Evolutionary conservation across 2,329 filamentous ascomycete species (phyloP), one percentile per base, ranked within the genome.

Genomic region (Aschersonia sp.): DNA sequence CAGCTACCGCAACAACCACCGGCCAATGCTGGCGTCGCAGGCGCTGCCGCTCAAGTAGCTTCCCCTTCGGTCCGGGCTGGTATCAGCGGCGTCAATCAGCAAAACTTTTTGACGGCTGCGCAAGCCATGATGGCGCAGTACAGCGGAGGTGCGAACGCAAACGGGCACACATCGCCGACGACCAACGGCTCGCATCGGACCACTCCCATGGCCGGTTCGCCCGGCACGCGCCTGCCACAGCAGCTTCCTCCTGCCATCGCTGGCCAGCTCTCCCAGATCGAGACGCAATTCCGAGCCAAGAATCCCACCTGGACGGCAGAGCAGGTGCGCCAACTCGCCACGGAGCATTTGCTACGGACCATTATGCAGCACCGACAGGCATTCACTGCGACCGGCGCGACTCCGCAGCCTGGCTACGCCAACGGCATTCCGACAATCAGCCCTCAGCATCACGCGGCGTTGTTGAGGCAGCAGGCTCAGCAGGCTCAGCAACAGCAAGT

Each of bases 401-500:
- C 66, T 5, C 66, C 66, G 6, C 70, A 74, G 51, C 62, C 71
- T 11, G 67, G 68, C 2, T 67, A 74, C 47, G 65, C 71, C 12
- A 74, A 70, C 45, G 68, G 70, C 14, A 66, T 74, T 1, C 65
- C 66, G 14, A 71, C 71, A 0, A 66, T 68, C 1, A 75, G 72
- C 48, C 76, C 76, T 31, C 74, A 79, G 41, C 76, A 79, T 51
- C 79, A 79, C 55, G 76, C 76, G 1, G 74, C 76, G 48, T 62
- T 79, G 35, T 67, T 79, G 7, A 63, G 76, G 43, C 73, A 76
- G 40, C 76, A 53, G 30, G 52, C 54, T 14, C 57, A 55, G 11
- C 49, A 51, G 12, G 56, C 59, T 12, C 54, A 60, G 44, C 51
- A 50, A 22, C 63, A 64, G 40, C 60, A 42, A 42, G 35, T 39